Base-by-base conservation (phyloP, 1,139 yeast species). In the Scheffersomyces lignicola region DNA sequence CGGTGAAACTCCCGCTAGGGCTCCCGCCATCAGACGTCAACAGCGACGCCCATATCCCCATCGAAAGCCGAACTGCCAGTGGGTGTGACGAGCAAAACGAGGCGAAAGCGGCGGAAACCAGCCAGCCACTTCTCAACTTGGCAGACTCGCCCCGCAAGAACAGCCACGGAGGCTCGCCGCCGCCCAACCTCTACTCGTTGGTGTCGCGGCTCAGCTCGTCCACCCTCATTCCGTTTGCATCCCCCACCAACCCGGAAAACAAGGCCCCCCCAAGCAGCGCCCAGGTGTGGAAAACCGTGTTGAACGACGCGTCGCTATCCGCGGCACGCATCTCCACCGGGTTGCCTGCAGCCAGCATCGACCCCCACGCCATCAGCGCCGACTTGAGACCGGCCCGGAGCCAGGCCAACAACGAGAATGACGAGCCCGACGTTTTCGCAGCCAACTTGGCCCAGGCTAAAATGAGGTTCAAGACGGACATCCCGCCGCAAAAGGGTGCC, bases 241-340 rank as follows among this genome's bases (percentile, higher is more conserved):
- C n/a, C n/a, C n/a, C n/a, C n/a, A n/a, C n/a, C n/a, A n/a, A n/a
- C n/a, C n/a, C n/a, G n/a, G n/a, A n/a, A n/a, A n/a, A n/a, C n/a
- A 18, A 21, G 33, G 18, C 9, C 23, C 33, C 15, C 10, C 24
- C 26, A 12, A 24, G 17, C 24, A 10, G 15, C 9, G 25, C 29
- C 18, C 33, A 44, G 20, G 51, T 52, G 2, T 72, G 77, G 75
- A 65, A 60, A 37, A 54, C 62, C 2, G 67, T 73, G 0, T 52
- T 69, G 41, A 74, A 71, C 48, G 77, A 69, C 26, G 60, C 69
- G 2, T 73, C 80, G 1, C 55, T 74, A 36, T 65, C 69, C 18
- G 81, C 81, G 0, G 81, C 80, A 3, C 46, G 73, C 34, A 52
- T 70, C 5, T 74, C 80, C 1, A 70, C 73, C 7, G 80, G 80